phyloP scores from a whole-genome alignment of 345 rosid genomes.

The Eucalyptus pumila region DNA sequence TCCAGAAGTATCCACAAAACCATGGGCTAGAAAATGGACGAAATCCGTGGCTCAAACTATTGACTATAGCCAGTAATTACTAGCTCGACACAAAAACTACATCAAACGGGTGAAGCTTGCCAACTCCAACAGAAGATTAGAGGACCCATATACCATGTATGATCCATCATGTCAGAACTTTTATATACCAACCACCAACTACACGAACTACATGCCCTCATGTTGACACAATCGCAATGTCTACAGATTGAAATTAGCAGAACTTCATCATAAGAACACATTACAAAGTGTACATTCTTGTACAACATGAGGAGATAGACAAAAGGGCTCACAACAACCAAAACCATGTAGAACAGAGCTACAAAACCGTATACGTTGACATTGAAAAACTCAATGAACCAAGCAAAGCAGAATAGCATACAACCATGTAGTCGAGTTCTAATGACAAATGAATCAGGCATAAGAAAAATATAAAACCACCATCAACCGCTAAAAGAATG shows the following conservation, averaged over 20 bases:
- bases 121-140: not conserved
- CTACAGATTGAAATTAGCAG: not conserved
- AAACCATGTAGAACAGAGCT: not conserved
- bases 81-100: not conserved
- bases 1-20: not conserved
- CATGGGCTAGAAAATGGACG: not conserved
- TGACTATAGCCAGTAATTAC: not conserved
- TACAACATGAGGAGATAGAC: not conserved
- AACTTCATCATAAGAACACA: not conserved
- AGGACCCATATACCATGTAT: not conserved
- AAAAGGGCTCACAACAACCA: not conserved
- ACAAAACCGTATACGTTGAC: not conserved
- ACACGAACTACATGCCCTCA: not conserved
- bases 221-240: not conserved
- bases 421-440: not conserved
- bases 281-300: not conserved
- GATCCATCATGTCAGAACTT: not conserved
- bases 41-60: not conserved
- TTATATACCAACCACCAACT: not conserved
- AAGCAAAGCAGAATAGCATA: not conserved
- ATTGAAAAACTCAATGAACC: not conserved
- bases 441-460: constrained; percentile 2
- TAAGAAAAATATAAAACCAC: not conserved
- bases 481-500: not conserved
- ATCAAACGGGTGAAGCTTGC: not conserved